Conservation (phyloP, 345 rosid species). For the Dipteronia sinensis region DNA sequence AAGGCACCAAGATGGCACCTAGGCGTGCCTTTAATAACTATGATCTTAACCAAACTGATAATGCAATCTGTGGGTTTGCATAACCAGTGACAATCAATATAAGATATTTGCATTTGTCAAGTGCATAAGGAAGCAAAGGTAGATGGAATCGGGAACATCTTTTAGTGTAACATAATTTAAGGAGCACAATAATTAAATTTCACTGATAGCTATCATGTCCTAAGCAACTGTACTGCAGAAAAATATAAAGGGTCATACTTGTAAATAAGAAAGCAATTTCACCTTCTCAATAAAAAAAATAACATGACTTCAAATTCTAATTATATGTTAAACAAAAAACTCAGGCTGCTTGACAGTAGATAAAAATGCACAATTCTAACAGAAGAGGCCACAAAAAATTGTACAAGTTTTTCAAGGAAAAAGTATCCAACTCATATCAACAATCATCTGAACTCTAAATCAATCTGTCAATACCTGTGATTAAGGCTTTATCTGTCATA, state of each 20-base stretch:
- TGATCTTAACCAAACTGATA: not conserved
- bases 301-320: not conserved
- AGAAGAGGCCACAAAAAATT: not conserved
- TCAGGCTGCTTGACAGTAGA: not conserved
- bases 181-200: not conserved
- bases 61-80: not conserved
- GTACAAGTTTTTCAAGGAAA: not conserved
- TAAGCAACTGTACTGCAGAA: not conserved
- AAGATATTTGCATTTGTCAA: not conserved
- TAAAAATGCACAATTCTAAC: not conserved
- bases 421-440: not conserved
- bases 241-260: no score
- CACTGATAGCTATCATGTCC: not conserved
- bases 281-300: not conserved
- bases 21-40: no score
- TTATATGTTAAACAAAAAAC: not conserved
- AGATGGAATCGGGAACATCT: not conserved
- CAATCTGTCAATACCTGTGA: not conserved
- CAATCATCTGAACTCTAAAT: not conserved
- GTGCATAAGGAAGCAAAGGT: not conserved
- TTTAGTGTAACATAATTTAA: not conserved
- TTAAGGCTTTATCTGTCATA: not conserved
- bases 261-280: not conserved
- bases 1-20: no score
- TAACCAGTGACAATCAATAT: not conserved